Percentiles rank a stretch among this genome's conserved stretches.
Conservation (phyloP, 257 asterid genomes). For the Solanum etuberosum region DNA sequence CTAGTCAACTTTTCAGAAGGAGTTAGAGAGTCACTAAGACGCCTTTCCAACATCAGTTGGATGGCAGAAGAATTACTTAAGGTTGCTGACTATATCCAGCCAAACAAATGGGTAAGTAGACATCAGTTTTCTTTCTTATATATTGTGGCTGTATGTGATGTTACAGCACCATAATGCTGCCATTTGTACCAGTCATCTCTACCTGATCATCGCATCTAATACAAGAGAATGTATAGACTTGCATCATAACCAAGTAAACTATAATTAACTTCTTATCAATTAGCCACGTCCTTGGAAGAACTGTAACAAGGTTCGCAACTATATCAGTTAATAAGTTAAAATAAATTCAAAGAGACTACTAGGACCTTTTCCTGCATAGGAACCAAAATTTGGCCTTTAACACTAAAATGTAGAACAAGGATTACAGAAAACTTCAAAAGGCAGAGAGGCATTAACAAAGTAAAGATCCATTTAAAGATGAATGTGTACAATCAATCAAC, state of each 20-base stretch:
- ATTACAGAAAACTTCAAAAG: not conserved
- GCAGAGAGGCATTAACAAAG: not conserved
- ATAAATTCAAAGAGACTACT: not conserved
- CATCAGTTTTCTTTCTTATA: not conserved
- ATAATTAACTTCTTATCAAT: not conserved
- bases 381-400: not conserved
- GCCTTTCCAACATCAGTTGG: constrained; percentile 77
- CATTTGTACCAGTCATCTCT: not conserved
- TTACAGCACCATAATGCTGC: not conserved
- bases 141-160: not conserved
- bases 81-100: constrained; percentile 92
- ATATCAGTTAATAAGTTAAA: not conserved
- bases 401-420: not conserved
- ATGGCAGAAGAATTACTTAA: constrained; percentile 90
- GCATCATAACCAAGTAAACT: not conserved
- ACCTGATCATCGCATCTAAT: not conserved
- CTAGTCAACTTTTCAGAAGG: constrained; percentile 70
- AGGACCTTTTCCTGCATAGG: not conserved
- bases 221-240: not conserved
- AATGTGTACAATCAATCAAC: too few species aligned
- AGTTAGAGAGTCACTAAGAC: constrained; percentile 80
- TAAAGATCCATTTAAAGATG: too few species aligned
- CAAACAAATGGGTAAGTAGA: constrained; percentile 86
- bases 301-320: not conserved
- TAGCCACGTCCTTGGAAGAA: not conserved